phyloP scores from a whole-genome alignment of 2,329 filamentous ascomycete species.

The Apiospora koreana region DNA sequence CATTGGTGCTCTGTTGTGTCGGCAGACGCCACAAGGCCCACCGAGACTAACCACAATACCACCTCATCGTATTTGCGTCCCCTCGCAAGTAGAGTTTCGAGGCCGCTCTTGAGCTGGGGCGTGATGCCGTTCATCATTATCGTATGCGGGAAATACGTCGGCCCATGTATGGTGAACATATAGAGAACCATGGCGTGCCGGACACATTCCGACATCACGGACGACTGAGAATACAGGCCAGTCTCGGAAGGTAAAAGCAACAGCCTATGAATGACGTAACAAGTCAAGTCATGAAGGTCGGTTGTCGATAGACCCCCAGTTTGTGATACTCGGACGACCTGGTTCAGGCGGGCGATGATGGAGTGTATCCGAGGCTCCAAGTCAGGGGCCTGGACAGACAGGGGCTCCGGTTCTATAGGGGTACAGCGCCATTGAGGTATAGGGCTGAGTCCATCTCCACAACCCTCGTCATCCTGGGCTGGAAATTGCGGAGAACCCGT shows the following conservation, averaged over 20 bases:
- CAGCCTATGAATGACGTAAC: slow-evolving; percentile 54
- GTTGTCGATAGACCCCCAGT: slow-evolving; percentile 35
- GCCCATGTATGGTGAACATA: slow-evolving; percentile 55
- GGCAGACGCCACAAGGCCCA: slow-evolving; percentile 40
- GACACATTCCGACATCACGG: slow-evolving; percentile 41
- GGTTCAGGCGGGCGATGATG: not conserved
- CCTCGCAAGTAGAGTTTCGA: slow-evolving; percentile 32
- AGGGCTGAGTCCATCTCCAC: slow-evolving; percentile 49
- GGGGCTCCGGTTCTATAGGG: not conserved
- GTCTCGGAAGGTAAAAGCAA: slow-evolving; percentile 28
- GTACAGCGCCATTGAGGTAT: slow-evolving; percentile 48
- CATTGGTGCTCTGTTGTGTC: slow-evolving; percentile 29
- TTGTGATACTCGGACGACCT: not conserved
- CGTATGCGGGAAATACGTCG: slow-evolving; percentile 56
- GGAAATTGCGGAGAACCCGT: slow-evolving; percentile 53
- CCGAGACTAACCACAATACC: slow-evolving; percentile 41
- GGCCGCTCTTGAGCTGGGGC: slow-evolving; percentile 30
- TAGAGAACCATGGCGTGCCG: slow-evolving; percentile 49
- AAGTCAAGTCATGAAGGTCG: slow-evolving; percentile 55
- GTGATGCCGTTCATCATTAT: slow-evolving; percentile 39
- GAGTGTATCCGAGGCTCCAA: not conserved
- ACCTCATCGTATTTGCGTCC: not conserved
- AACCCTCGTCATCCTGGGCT: slow-evolving; percentile 49
- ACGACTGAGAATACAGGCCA: not conserved
- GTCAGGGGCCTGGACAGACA: not conserved